Evolutionary conservation across 1,139 yeast species (phyloP).

Genomic region (Lodderomyces oxycetoniae): DNA sequence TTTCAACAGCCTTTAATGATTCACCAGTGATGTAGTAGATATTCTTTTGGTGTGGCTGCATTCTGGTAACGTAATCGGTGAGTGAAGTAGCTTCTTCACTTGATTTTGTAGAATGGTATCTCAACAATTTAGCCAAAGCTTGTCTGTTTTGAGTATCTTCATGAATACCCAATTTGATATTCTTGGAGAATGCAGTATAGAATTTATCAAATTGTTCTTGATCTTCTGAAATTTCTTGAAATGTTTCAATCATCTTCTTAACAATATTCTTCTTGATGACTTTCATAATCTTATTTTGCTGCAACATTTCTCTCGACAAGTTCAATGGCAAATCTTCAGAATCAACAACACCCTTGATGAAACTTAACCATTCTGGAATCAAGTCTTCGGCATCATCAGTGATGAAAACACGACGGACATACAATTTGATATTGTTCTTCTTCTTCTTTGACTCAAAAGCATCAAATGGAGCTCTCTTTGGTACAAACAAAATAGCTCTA

Average conservation of each 20-base stretch:
- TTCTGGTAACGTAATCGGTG: constrained; percentile 96
- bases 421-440: constrained; percentile 98
- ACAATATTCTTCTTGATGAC: constrained; percentile 99
- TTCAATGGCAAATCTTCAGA: constrained; percentile 99
- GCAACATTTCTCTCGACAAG: constrained; percentile 99
- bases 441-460: constrained; percentile 97
- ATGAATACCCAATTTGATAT: constrained; percentile 97
- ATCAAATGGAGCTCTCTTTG: constrained; percentile 99
- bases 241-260: constrained; percentile 97
- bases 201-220: constrained; percentile 97
- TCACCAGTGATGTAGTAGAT: constrained; percentile 99
- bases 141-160: constrained; percentile 98
- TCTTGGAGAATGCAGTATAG: constrained; percentile 97
- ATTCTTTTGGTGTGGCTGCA: constrained; percentile 99
- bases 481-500: constrained; percentile 95
- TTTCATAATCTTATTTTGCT: constrained; percentile 99
- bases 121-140: constrained; percentile 91
- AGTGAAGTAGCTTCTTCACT: constrained; percentile 90
- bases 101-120: constrained; percentile 96
- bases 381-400: constrained; percentile 99
- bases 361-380: constrained; percentile 98
- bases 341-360: constrained; percentile 99
- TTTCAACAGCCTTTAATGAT: constrained; percentile 94
- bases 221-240: constrained; percentile 99
- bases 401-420: constrained; percentile 99